These are phyloP conservation scores for Glycine tomentella DNA, from an alignment of 306 rosid species.

Conservation along the genomic window DNA sequence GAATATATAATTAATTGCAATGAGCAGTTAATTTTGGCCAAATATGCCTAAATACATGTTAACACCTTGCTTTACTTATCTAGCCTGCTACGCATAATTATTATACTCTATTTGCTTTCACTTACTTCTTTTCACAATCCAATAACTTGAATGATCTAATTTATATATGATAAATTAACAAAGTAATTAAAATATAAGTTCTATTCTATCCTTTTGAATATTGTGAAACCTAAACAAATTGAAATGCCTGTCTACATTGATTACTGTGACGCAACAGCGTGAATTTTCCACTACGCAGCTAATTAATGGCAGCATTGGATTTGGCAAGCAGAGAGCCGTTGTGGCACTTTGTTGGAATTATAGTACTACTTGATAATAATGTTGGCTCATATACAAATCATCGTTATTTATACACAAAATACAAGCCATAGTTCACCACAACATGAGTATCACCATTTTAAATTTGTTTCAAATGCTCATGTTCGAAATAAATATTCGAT, in stretches of 20 bases:
- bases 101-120: too few relatives aligned
- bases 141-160: background rate
- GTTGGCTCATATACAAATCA: too few relatives aligned
- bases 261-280: constrained; percentile 37
- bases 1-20: background rate
- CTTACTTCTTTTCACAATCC: too few relatives aligned
- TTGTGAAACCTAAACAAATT: constrained; percentile 26
- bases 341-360: constrained; percentile 15
- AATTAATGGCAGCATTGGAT: constrained; percentile 42
- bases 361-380: too few relatives aligned
- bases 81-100: constrained; percentile 23
- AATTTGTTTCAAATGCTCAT: background rate
- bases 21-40: constrained; percentile 34
- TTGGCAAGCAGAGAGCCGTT: constrained; percentile 48
- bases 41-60: constrained; percentile 35
- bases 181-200: background rate
- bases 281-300: constrained; percentile 50
- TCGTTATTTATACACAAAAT: too few relatives aligned
- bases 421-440: background rate
- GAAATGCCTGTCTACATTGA: constrained; percentile 31
- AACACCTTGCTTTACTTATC: constrained; percentile 32
- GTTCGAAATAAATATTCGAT: background rate
- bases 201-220: constrained; percentile 18
- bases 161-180: constrained; percentile 2
- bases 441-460: background rate